Evolutionary conservation across 768 basidiomycete species (phyloP), one percentile per base, ranked within the genome.

Genomic region (Kwoniella sp.): DNA sequence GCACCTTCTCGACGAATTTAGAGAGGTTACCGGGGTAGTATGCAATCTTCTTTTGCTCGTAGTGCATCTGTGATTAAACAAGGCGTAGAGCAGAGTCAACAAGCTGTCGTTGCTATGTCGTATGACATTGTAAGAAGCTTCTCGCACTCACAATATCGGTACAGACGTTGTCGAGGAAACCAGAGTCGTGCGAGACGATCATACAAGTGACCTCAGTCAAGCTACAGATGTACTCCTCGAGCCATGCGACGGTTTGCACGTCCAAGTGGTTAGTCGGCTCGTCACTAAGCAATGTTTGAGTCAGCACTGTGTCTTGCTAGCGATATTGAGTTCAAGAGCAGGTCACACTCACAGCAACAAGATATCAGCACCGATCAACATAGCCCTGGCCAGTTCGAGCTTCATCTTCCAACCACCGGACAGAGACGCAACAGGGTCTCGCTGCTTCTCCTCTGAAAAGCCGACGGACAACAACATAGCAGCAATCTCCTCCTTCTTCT

Each of bases 371-470:
- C 94, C 92, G 83, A 95, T 94, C 55, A 97, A 83, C 92, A 98
- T 98, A 13, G 94, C 95, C 69, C 94, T 84, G 8, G 92, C 92
- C 44, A 98, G 85, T 79, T 97, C 94, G 57, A 97, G 85, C 81
- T 96, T 96, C 94, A 98, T 97, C 83, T 98, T 98, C 94, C 94
- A 98, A 47, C 95, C 94, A 73, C 95, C 95, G 15, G 93, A 96
- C 65, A 97, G 83, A 46, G 90, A 88, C 52, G 90, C 92, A 64
- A 97, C 93, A 55, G 85, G 82, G 71, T 95, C 90, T 44, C 85
- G 82, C 82, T 97, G 94, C 63, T 91, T 85, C 51, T 83, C 85
- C 70, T 90, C 90, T 74, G 92, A 89, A 77, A 98, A 97, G 55
- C 95, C 95, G 56, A 97, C 93, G 73, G 90, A 91, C 12, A 84